A percentile compares a stretch with the other conserved stretches of the same genome.
These are phyloP conservation scores for Leishmania guyanensis DNA, from an alignment of 208 protist species.

Conservation along the genomic window DNA sequence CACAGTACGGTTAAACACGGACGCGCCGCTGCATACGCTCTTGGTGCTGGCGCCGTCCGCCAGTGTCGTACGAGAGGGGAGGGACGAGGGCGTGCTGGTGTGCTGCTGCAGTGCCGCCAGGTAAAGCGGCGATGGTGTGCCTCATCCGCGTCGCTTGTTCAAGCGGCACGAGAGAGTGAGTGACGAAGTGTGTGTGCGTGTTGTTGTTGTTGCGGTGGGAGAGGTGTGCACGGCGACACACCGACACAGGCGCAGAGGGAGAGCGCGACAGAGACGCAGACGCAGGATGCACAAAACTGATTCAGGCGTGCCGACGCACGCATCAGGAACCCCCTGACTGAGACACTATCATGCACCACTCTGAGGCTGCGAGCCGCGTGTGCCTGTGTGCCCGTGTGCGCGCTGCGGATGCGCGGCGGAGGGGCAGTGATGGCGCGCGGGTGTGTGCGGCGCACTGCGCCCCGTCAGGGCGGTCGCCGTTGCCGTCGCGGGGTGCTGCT, in stretches of 20 bases:
- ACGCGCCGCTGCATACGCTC: conserved; percentile 23
- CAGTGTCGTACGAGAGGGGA: conserved; percentile 26
- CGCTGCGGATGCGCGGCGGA: no score
- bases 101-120: conserved; percentile 18
- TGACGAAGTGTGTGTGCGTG: not conserved
- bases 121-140: conserved; percentile 26
- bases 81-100: not conserved
- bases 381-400: not conserved
- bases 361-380: conserved; percentile 7
- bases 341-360: conserved; percentile 16
- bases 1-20: conserved; percentile 30
- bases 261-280: not conserved
- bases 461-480: no score
- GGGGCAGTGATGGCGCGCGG: no score
- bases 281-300: conserved; percentile 25
- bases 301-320: conserved; percentile 14
- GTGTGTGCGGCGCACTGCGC: no score
- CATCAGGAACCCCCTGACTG: conserved; percentile 19
- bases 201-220: not conserved
- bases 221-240: not conserved
- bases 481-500: no score
- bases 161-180: conserved; percentile 15
- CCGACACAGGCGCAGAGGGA: not conserved
- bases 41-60: conserved; percentile 26
- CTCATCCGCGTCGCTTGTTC: conserved; percentile 26